Evolutionary conservation across 2,329 filamentous ascomycete species (phyloP).

Genomic region (Pezicula rhizophila): DNA sequence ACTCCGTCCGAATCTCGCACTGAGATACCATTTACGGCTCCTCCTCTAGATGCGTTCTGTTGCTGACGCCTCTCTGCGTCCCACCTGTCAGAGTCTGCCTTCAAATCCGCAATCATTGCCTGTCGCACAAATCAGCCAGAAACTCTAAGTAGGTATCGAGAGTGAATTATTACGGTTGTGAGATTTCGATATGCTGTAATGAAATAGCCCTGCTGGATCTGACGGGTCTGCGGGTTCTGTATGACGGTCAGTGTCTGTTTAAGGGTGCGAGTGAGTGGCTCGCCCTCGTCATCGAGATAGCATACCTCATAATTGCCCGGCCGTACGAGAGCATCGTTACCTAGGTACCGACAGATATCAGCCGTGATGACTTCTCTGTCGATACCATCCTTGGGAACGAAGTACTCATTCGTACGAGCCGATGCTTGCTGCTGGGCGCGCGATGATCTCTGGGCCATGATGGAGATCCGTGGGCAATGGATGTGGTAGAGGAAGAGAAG

Average conservation of each 20-base stretch:
- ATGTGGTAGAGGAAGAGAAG: constrained; percentile 24
- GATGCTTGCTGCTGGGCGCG: constrained; percentile 30
- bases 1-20: constrained; percentile 23
- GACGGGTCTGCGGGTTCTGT: constrained; percentile 49
- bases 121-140: constrained; percentile 23
- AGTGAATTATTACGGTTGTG: constrained; percentile 54
- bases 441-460: constrained; percentile 21
- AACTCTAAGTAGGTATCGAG: constrained; percentile 2
- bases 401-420: constrained; percentile 68
- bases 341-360: constrained; percentile 78
- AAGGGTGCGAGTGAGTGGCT: not conserved
- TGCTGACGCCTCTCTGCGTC: constrained; percentile 27
- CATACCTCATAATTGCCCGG: constrained; percentile 69
- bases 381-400: constrained; percentile 74
- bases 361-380: constrained; percentile 79
- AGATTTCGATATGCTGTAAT: constrained; percentile 75
- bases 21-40: constrained; percentile 28
- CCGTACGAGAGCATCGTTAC: constrained; percentile 74
- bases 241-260: not conserved
- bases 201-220: constrained; percentile 65
- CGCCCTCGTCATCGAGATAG: constrained; percentile 9
- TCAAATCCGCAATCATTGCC: constrained; percentile 50
- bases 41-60: constrained; percentile 22
- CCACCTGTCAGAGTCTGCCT: constrained; percentile 46
- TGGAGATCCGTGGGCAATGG: constrained; percentile 19